Conservation (phyloP, 257 asterid species). For the Prunella vulgaris region DNA sequence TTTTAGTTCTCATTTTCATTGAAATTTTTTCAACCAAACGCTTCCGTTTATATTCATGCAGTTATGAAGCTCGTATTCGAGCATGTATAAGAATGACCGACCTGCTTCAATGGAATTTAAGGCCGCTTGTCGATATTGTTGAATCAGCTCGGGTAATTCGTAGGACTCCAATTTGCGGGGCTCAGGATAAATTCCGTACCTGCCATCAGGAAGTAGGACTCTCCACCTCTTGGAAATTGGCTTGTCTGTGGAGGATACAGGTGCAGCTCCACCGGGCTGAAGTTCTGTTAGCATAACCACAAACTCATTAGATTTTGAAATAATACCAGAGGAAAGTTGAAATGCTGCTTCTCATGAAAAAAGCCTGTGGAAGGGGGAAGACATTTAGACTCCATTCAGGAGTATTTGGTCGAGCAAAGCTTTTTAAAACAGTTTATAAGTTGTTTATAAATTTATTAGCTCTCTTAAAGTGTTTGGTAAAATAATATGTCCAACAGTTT, state of each 20-base stretch:
- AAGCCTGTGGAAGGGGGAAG: slow-evolving; percentile 5
- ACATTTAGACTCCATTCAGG: neutral
- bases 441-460: no score
- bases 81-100: slow-evolving; percentile 17
- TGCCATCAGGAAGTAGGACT: slow-evolving; percentile 79
- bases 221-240: slow-evolving; percentile 95
- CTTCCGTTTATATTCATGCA: neutral
- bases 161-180: slow-evolving; percentile 53
- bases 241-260: slow-evolving; percentile 74
- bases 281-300: slow-evolving; percentile 40
- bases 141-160: slow-evolving; percentile 55
- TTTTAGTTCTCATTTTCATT: no score
- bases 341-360: neutral
- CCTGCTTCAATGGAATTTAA: slow-evolving; percentile 96
- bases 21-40: no score
- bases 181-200: slow-evolving; percentile 53
- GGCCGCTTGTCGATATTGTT: slow-evolving; percentile 74
- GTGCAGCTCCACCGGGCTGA: slow-evolving; percentile 71
- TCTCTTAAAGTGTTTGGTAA: no score
- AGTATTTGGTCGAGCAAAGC: no score
- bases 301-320: neutral
- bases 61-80: neutral
- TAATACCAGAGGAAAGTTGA: neutral
- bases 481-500: no score
- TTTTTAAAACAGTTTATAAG: no score